Evolutionary conservation across 2,329 filamentous ascomycete genomes (phyloP), one percentile per base, ranked within the genome.

Genomic region (Aspergillus pseudoviridinutans): DNA sequence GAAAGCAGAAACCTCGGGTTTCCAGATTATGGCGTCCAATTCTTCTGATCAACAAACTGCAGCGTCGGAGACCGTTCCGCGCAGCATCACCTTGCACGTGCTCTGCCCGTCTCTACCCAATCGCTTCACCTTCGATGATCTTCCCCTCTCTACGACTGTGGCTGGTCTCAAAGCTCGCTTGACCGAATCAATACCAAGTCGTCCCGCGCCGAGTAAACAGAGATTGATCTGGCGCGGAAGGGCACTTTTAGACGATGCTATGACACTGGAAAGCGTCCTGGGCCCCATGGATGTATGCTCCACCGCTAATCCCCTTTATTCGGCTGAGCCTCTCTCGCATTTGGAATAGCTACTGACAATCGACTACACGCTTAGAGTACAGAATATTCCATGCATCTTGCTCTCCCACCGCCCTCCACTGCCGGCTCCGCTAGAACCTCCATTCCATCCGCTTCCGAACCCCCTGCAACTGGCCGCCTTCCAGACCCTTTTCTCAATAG

Each of bases 151-250:
- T 50, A 75, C 74, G 2, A 85, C 80, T 2, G 69, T 87, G 50
- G 76, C 71, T 22, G 74, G 79, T 51, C 72, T 87, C n/a, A 84
- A 83, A 61, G 66, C 74, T 47, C 78, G 74, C 54, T 82, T 87
- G 55, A 75, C 79, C 50, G 66, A 79, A 57, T 70, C 75, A 9
- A 68, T 85, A n/a, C 75, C 80, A 8, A 74, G 73, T 29, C 74
- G 74, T 55, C 79, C 81, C 32, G 53, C 71, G 8, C 74, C 79
- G 0, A 68, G 75, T 20, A 69, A 75, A 47, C 84, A 87, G 72
- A 77, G 83, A 47, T 68, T 87, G 57, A 85, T 87, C 22, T 86
- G 85, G 63, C 74, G 78, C 51, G 85, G 85, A 22, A 76, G 80
- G 56, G 78, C 80, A 28, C 75, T 87, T 6, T 67, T 76, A 6